Conservation (phyloP, 1,139 yeast species). For the Protomyces inundatus region DNA sequence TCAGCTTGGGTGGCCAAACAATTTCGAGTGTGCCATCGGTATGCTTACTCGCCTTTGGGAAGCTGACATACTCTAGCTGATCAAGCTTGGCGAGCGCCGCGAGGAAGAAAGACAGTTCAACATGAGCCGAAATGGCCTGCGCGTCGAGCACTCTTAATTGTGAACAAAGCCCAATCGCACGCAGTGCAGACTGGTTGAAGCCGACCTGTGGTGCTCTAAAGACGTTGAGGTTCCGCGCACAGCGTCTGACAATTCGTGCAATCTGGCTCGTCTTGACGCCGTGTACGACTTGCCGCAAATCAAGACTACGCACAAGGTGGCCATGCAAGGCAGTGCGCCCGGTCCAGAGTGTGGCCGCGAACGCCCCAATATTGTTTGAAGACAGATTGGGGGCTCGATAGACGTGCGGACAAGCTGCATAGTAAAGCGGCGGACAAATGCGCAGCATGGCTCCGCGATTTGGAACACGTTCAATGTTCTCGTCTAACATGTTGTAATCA, state of each 20-base stretch:
- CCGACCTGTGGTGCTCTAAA: slow-evolving; percentile 93
- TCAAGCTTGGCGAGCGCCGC: slow-evolving; percentile 58
- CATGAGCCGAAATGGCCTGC: slow-evolving; percentile 86
- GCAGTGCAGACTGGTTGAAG: slow-evolving; percentile 83
- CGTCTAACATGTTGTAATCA: too few species aligned
- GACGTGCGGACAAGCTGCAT: slow-evolving; percentile 54
- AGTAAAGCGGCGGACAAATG: slow-evolving; percentile 60
- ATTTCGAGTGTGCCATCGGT: slow-evolving; percentile 4
- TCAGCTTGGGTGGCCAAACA: slow-evolving; percentile 74
- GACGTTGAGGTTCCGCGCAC: slow-evolving; percentile 55
- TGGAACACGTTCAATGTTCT: too few species aligned
- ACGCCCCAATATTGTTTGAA: slow-evolving; percentile 62
- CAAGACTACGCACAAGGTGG: slow-evolving; percentile 44
- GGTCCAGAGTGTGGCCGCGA: slow-evolving; percentile 60
- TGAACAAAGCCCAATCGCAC: slow-evolving; percentile 67
- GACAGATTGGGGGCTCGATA: slow-evolving; percentile 59
- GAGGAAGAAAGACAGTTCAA: slow-evolving; percentile 73
- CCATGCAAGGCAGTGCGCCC: slow-evolving; percentile 35
- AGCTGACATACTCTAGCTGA: slow-evolving; percentile 65
- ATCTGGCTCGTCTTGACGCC: slow-evolving; percentile 91
- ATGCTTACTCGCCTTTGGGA: slow-evolving; percentile 69
- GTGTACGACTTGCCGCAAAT: slow-evolving; percentile 74
- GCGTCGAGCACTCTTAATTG: slow-evolving; percentile 64
- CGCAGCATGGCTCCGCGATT: slow-evolving; percentile 49
- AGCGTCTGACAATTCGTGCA: slow-evolving; percentile 71